Base-by-base conservation (phyloP, 2,329 filamentous ascomycete genomes). In the Orbilia oligospora region DNA sequence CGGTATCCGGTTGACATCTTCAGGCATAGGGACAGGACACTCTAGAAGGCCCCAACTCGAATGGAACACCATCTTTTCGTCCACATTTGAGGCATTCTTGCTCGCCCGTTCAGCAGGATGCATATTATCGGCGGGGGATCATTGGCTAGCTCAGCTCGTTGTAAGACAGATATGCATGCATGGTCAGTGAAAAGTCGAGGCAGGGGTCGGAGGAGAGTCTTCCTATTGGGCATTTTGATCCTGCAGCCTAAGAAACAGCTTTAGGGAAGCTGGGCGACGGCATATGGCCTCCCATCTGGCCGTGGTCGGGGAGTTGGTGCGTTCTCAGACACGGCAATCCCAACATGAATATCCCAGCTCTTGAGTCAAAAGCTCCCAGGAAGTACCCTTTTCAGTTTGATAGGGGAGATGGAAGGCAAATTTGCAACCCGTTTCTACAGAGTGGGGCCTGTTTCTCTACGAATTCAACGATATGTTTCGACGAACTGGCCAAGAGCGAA, bases 111-210 rank as follows among this genome's bases (percentile, higher is more conserved):
- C 56, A 73, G 70, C 70, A 64, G 70, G 49, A 73, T 73, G 70
- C 49, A 55, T 67, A 55, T 51, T 73, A 73, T 73, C 70, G 24
- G 46, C 24, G 27, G 14, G 41, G 65, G 33, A 53, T 41, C 30
- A 73, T 73, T 73, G 70, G 70, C 22, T 61, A 49, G 41, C 16
- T 58, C 24, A 44, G 49, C 8, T 64, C 51, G 38, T 73, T 66
- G 61, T 66, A 61, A 73, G 70, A 73, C 70, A 73, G 49, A 67
- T 44, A 66, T 73, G 70, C 70, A 73, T 51, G 70, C 44, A 56
- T 24, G 61, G 70, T 44, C 61, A 41, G 38, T 33, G 48, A 51
- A 51, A 44, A 61, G 27, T 51, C 58, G 24, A 55, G 10, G 24
- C 27, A 64, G 58, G 49, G 65, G 27, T 61, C 9, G 24, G 70